Percentiles rank a stretch among this genome's conserved stretches.
Evolutionary conservation across 202 grass and related monocot genomes (phyloP).

Genomic region (Bolboschoenoplectus hybrid): DNA sequence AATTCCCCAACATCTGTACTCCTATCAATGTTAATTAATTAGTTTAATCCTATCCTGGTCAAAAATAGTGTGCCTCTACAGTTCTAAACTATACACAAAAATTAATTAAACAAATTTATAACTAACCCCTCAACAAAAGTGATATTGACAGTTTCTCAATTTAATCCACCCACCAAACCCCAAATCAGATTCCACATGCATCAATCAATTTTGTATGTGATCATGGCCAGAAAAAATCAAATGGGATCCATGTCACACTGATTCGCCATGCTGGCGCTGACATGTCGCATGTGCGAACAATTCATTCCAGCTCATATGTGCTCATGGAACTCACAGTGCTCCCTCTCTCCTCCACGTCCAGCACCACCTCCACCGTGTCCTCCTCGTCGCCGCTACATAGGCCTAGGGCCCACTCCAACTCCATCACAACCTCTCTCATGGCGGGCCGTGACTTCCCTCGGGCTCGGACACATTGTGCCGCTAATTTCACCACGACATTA

Average conservation of each 20-base stretch:
- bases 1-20: conserved; percentile 14
- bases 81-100: conserved; percentile 25
- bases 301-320: conserved; percentile 29
- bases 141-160: conserved; percentile 18
- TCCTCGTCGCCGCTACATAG: conserved; percentile 50
- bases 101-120: background rate
- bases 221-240: conserved; percentile 7
- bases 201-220: background rate
- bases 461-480: conserved; percentile 56
- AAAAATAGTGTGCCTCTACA: conserved; percentile 25
- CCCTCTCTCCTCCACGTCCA: conserved; percentile 24
- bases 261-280: conserved; percentile 19
- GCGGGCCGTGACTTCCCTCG: conserved; percentile 54
- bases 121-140: conserved; percentile 22
- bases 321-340: conserved; percentile 23
- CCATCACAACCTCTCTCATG: conserved; percentile 78
- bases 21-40: background rate
- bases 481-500: conserved; percentile 56
- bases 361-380: conserved; percentile 32
- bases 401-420: conserved; percentile 67
- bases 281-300: background rate
- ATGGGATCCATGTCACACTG: conserved; percentile 7
- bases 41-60: conserved; percentile 22
- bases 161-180: conserved; percentile 18
- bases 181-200: background rate